These are phyloP conservation scores for Rhodotorula toruloides DNA, from an alignment of 768 basidiomycete genomes.

Conservation along the genomic window DNA sequence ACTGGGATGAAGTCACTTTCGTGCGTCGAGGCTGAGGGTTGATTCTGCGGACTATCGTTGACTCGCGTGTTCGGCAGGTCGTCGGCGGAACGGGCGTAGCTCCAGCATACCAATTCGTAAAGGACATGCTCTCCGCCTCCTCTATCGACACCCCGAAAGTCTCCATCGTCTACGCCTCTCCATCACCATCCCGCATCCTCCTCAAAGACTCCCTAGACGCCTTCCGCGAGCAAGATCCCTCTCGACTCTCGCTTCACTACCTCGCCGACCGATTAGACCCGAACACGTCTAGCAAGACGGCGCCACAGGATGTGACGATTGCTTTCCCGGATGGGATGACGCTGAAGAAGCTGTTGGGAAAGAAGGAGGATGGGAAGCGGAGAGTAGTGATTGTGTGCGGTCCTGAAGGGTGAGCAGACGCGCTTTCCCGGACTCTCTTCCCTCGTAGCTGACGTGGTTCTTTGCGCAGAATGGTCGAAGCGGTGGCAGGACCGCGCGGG, in stretches of 20 bases:
- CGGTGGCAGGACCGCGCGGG: constrained; percentile 36
- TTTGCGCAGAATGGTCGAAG: constrained; percentile 32
- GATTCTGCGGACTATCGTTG: background rate
- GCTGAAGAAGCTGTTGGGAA: constrained; percentile 22
- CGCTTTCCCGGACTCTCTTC: background rate
- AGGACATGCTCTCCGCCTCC: background rate
- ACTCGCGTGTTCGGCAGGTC: constrained; percentile 21
- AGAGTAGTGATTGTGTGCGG: constrained; percentile 38
- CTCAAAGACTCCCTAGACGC: constrained; percentile 14
- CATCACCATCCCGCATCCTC: constrained; percentile 26
- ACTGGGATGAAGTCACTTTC: constrained; percentile 39
- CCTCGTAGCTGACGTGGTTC: background rate
- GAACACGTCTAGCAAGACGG: background rate
- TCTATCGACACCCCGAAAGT: constrained; percentile 5
- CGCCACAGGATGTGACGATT: background rate
- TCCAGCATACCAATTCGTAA: constrained; percentile 36
- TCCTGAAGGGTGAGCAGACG: constrained; percentile 34
- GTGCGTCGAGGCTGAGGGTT: constrained; percentile 28
- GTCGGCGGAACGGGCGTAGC: constrained; percentile 43
- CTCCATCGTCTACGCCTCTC: constrained; percentile 38
- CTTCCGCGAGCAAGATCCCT: background rate
- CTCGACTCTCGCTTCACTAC: constrained; percentile 13
- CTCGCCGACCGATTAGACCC: constrained; percentile 27
- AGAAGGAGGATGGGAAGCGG: background rate
- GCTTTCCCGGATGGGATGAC: constrained; percentile 10